Evolutionary conservation across 441 rosid species (phyloP), one percentile per base, ranked within the genome.

Genomic region (Brassica hybrid): DNA sequence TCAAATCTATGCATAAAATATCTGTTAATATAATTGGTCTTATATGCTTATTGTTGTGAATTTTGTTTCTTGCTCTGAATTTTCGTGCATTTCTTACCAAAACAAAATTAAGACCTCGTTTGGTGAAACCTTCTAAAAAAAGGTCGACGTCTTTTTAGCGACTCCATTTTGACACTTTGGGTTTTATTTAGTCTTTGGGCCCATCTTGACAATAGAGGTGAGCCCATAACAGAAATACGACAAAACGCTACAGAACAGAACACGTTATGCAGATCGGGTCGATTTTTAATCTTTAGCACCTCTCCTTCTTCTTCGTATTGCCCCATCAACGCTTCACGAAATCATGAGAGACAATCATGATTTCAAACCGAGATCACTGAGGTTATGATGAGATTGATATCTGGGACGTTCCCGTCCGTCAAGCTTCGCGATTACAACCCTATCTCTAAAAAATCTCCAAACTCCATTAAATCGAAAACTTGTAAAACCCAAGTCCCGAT

Each of bases 371-470:
- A 23, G 48, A 67, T 21, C n/a, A 34, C 0, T 14, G 74, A 63
- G 59, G 54, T 76, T 9, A 56, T 19, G 75, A 66, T 38, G 69
- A 78, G 57, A 67, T 59, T 67, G 10, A 38, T 78, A 23, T 72
- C 77, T 7, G 62, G 7, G 27, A 72, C 81, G 56, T 78, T 78
- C 36, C 81, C 73, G 23, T 72, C 76, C 16, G 58, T 72, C 43
- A 78, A 77, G 73, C 81, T 72, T 34, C 68, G 57, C 34, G 25
- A 77, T 14, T 30, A 0, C 62, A 76, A 64, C 14, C 58, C 60
- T 25, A 63, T 54, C 32, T 63, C 59, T 5, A 76, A 69, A 52
- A 76, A 69, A 52, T 1, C 70, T 62, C 59, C 30, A 0, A 45
- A 21, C n/a, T 3, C 50, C 41, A 19, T 1, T 9, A 17, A 43